Evolutionary conservation across 2,329 filamentous ascomycete species (phyloP).

Genomic region (Penicillium sp.): DNA sequence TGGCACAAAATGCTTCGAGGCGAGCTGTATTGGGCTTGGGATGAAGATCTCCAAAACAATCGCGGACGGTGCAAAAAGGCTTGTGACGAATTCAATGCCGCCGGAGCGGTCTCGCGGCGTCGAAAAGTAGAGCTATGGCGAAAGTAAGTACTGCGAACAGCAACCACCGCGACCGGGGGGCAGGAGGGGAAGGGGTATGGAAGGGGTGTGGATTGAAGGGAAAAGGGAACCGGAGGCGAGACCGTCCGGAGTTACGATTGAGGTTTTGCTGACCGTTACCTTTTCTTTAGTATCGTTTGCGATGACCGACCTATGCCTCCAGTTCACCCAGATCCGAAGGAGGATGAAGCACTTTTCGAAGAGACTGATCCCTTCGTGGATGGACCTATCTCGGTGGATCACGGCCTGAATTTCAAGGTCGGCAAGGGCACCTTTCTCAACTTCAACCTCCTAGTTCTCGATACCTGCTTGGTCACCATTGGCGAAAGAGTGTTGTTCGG

Average conservation of each 20-base stretch:
- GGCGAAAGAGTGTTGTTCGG: conserved; percentile 56
- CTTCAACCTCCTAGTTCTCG: conserved; percentile 61
- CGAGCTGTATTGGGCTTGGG: conserved; percentile 26
- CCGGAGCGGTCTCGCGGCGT: conserved; percentile 21
- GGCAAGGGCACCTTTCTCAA: conserved; percentile 48
- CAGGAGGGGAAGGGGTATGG: too few relatives aligned
- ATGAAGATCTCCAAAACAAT: conserved; percentile 27
- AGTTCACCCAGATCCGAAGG: conserved; percentile 10
- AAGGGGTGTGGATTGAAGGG: too few relatives aligned
- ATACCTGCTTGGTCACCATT: conserved; percentile 55
- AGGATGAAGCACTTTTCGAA: conserved; percentile 16
- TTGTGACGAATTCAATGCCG: conserved; percentile 27
- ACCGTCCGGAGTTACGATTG: too few relatives aligned
- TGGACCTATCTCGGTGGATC: conserved; percentile 63
- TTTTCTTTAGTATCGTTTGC: background rate
- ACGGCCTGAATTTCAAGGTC: conserved; percentile 65
- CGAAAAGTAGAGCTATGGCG: conserved; percentile 27
- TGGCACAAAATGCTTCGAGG: conserved; percentile 31
- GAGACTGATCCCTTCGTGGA: conserved; percentile 56
- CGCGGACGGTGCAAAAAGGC: conserved; percentile 26
- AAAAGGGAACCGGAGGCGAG: too few relatives aligned
- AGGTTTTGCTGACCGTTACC: too few relatives aligned
- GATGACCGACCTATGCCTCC: background rate
- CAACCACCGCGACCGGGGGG: too few relatives aligned
- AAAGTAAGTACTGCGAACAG: too few relatives aligned